Conservation (phyloP, 78 protist genomes). For the Abeoforma whisleri region DNA sequence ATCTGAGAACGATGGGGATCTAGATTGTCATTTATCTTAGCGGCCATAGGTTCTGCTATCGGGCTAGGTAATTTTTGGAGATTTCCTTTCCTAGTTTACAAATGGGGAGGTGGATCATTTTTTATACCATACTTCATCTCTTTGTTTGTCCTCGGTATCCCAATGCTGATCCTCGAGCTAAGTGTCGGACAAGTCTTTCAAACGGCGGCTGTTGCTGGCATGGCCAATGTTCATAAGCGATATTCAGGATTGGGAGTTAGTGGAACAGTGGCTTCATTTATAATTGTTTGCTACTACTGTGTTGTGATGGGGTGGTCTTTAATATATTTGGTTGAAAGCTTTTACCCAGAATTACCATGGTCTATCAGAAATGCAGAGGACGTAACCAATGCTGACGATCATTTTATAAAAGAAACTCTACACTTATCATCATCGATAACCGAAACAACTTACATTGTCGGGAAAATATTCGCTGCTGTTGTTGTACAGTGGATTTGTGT, state of each 20-base stretch:
- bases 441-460: not conserved
- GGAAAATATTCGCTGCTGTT: not conserved
- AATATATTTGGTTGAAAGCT: not conserved
- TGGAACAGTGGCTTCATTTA: not conserved
- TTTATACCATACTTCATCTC: conserved; percentile 37
- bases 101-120: conserved; percentile 46
- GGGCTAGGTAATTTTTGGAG: too few species aligned
- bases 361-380: not conserved
- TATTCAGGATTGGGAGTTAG: not conserved
- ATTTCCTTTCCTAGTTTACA: conserved; percentile 46
- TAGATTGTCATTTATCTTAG: too few species aligned
- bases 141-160: conserved; percentile 9
- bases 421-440: not conserved
- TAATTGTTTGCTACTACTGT: not conserved
- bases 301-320: conserved; percentile 4
- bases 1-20: too few species aligned
- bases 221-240: too few species aligned
- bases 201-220: not conserved
- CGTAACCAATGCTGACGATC: not conserved
- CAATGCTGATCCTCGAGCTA: conserved; percentile 35
- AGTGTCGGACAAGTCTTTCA: conserved; percentile 28
- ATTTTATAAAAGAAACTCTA: not conserved
- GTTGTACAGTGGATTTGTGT: not conserved
- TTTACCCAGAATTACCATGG: not conserved
- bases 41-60: too few species aligned